Percentiles rank a stretch among this genome's conserved stretches.
These are phyloP conservation scores for Candida rishiriensis DNA, from an alignment of 805 yeast species.

Conservation along the genomic window DNA sequence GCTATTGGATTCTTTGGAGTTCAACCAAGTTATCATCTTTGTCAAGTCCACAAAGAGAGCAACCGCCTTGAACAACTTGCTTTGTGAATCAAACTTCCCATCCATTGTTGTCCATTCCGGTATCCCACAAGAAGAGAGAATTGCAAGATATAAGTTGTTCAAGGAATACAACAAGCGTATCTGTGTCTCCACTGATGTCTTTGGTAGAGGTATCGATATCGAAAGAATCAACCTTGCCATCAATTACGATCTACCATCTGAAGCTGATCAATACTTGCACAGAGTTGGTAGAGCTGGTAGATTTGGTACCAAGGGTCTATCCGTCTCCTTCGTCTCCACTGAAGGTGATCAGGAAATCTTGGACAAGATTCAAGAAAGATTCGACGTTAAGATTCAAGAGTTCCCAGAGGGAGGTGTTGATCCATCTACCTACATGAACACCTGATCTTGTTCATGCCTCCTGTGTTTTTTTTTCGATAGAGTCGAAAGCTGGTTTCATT, in stretches of 20 bases:
- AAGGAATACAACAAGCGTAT: slow-evolving; percentile 98
- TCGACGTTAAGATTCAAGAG: slow-evolving; percentile 90
- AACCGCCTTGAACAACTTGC: slow-evolving; percentile 79
- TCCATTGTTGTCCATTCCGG: slow-evolving; percentile 95
- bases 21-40: slow-evolving; percentile 96
- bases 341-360: slow-evolving; percentile 87
- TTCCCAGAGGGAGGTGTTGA: slow-evolving; percentile 98
- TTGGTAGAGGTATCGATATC: slow-evolving; percentile 99
- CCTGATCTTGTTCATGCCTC: slow-evolving; percentile 36
- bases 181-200: slow-evolving; percentile 97
- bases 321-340: slow-evolving; percentile 81
- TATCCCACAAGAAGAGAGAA: slow-evolving; percentile 96
- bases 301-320: slow-evolving; percentile 98
- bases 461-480: not conserved
- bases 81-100: slow-evolving; percentile 93
- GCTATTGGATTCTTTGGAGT: slow-evolving; percentile 87
- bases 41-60: slow-evolving; percentile 92
- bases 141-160: slow-evolving; percentile 91
- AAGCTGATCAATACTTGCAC: slow-evolving; percentile 97
- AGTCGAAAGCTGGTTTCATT: too few species aligned
- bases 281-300: slow-evolving; percentile 99
- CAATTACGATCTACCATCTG: slow-evolving; percentile 93
- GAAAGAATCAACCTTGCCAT: slow-evolving; percentile 98
- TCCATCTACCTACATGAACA: slow-evolving; percentile 96
- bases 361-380: slow-evolving; percentile 91